Evolutionary conservation across 1,139 yeast species (phyloP), one percentile per base, ranked within the genome.

Genomic region (Starmera stellimalicola): DNA sequence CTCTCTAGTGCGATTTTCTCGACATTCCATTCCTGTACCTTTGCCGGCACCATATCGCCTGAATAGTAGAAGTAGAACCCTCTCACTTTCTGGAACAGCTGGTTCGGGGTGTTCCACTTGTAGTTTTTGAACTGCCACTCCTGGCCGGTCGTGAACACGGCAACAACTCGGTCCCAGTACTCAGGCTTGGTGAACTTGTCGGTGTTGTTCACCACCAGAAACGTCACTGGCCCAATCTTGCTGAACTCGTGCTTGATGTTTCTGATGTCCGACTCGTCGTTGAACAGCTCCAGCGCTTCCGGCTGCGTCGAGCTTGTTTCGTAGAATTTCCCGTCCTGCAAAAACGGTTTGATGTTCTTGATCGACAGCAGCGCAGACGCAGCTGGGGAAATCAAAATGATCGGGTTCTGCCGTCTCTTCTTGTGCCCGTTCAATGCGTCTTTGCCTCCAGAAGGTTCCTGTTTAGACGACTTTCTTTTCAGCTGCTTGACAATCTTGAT

Each of bases 111-210:
- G 25, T 77, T 68, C 73, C 87, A 82, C 51, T 80, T 82, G 58
- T 91, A 91, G 48, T 78, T 76, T 49, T 83, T 74, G 58, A 91
- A 84, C 60, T 91, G 99, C 99, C 99, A 91, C 34, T 79, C 70
- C 60, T 91, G 98, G 14, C 99, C 98, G 2, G 97, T 91, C 12
- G 95, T 91, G 61, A 91, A 82, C 24, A 91, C 84, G 0, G 95
- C 97, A 32, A 91, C 83, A 2, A 93, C 96, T 38, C 98, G 70
- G 49, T 80, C 85, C 99, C 99, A 91, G 58, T 93, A 87, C 52
- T 91, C 98, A 4, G 95, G 95, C 52, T 87, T 88, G 18, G 82
- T 78, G 63, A 91, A 88, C 57, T 78, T 72, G 36, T 87, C 94
- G 6, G 87, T 87, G 39, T 82, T 82, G 53, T 84, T 94, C 18